Percentiles rank a stretch among this genome's conserved stretches.
phyloP scores from a whole-genome alignment of 805 yeast species.

The Kodamaea sagamina region DNA sequence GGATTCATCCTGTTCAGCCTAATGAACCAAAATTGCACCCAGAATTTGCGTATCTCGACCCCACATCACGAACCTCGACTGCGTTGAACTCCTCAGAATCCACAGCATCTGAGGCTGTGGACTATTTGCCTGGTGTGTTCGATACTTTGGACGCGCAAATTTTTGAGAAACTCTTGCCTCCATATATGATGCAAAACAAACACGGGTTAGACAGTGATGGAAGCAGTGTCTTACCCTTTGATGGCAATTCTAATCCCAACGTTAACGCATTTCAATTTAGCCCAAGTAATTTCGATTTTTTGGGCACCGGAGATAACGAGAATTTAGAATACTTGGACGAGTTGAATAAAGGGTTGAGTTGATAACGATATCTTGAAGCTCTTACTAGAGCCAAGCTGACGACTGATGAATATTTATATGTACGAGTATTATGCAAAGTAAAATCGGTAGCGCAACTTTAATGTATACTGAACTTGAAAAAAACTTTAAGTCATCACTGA shows the following conservation, averaged over 20 bases:
- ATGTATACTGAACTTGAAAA: conserved; percentile 5
- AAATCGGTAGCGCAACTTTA: conserved; percentile 7
- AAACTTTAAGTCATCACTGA: conserved; percentile 11
- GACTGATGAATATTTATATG: conserved; percentile 1
- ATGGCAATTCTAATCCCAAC: not conserved
- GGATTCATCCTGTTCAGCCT: not conserved
- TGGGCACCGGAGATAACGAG: conserved; percentile 16
- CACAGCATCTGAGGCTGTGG: conserved; percentile 17
- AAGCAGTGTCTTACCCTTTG: not conserved
- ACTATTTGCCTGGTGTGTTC: conserved; percentile 78
- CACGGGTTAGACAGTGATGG: not conserved
- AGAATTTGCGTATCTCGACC: not conserved
- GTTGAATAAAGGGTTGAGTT: conserved; percentile 15
- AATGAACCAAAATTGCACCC: not conserved
- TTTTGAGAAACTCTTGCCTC: conserved; percentile 82
- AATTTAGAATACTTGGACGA: conserved; percentile 30
- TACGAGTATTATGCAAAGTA: conserved; percentile 1
- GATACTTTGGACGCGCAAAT: conserved; percentile 83
- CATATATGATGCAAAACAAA: conserved; percentile 64
- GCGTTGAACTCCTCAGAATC: conserved; percentile 3
- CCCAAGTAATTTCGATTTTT: conserved; percentile 7
- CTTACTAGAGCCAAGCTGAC: not conserved
- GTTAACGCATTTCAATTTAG: conserved; percentile 2
- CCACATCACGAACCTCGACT: not conserved
- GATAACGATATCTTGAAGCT: not conserved